phyloP scores from a whole-genome alignment of 768 basidiomycete genomes.

The Xerocomus brunneocitrinus region DNA sequence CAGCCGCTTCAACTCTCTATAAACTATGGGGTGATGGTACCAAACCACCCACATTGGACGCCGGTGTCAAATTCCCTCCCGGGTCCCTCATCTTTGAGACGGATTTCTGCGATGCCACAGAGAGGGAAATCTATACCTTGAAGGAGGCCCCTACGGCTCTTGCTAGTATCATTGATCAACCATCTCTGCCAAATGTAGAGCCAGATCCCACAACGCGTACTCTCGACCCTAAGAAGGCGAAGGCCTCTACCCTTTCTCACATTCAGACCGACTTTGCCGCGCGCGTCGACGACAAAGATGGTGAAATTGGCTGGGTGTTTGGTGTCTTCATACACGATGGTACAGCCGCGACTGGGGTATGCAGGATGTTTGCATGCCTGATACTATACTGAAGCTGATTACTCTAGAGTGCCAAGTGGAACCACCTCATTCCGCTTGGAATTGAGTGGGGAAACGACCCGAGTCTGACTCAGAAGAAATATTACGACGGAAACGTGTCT shows the following conservation, averaged over 20 bases:
- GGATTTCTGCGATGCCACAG: background rate
- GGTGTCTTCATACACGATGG: background rate
- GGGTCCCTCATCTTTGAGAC: background rate
- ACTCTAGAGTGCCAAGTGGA: background rate
- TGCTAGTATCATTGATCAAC: background rate
- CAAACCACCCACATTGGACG: background rate
- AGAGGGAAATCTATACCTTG: background rate
- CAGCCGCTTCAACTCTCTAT: background rate
- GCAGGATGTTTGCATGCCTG: background rate
- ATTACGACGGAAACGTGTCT: background rate
- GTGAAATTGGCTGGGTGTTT: background rate
- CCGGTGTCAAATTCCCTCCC: background rate
- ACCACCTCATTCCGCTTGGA: background rate
- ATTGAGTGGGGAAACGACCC: constrained; percentile 4
- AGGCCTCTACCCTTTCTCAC: background rate
- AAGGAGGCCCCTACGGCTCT: background rate
- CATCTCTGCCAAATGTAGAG: background rate
- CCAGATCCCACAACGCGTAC: background rate
- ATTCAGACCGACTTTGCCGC: background rate
- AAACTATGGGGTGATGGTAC: background rate
- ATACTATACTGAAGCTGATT: background rate
- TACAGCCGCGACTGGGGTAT: background rate
- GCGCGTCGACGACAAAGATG: too few species aligned
- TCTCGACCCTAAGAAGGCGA: too few species aligned
- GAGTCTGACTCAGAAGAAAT: background rate